Percentiles rank a stretch among this genome's conserved stretches.
phyloP scores from a whole-genome alignment of 225 moss, liverwort and hornwort species.

The Antitrichia curtipendula region DNA sequence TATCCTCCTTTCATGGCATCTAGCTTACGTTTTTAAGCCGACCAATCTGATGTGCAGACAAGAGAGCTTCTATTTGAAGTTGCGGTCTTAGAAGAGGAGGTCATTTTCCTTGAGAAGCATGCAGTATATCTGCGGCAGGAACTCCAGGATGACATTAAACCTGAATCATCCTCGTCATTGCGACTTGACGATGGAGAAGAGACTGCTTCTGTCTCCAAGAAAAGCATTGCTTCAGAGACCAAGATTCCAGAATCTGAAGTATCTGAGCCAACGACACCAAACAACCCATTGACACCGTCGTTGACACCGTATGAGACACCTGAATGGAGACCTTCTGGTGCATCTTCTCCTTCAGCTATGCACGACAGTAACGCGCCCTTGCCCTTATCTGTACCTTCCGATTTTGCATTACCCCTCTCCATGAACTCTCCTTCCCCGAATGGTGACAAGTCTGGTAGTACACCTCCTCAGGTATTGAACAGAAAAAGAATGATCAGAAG shows the following conservation, averaged over 20 bases:
- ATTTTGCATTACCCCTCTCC: constrained; percentile 8
- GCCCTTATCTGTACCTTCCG: constrained; percentile 1
- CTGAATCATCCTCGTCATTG: not conserved
- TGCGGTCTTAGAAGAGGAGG: constrained; percentile 48
- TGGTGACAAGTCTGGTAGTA: not conserved
- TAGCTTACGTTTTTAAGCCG: not conserved
- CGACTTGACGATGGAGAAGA: not conserved
- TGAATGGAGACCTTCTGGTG: constrained; percentile 17
- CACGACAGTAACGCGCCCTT: constrained; percentile 3
- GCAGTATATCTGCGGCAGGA: constrained; percentile 30
- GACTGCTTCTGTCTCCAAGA: not conserved
- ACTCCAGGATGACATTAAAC: constrained; percentile 6
- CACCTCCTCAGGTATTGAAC: constrained; percentile 15
- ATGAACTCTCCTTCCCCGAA: not conserved
- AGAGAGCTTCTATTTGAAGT: constrained; percentile 54
- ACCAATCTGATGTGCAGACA: constrained; percentile 24
- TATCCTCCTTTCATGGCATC: not conserved
- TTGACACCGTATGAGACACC: constrained; percentile 29
- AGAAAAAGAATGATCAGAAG: constrained; percentile 31
- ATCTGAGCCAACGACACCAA: constrained; percentile 30
- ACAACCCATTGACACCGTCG: constrained; percentile 5
- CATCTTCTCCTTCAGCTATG: constrained; percentile 11
- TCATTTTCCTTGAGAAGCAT: constrained; percentile 46
- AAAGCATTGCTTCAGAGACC: not conserved
- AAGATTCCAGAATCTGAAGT: constrained; percentile 17